Evolutionary conservation across 345 rosid genomes (phyloP).

Genomic region (Populus tremula): DNA sequence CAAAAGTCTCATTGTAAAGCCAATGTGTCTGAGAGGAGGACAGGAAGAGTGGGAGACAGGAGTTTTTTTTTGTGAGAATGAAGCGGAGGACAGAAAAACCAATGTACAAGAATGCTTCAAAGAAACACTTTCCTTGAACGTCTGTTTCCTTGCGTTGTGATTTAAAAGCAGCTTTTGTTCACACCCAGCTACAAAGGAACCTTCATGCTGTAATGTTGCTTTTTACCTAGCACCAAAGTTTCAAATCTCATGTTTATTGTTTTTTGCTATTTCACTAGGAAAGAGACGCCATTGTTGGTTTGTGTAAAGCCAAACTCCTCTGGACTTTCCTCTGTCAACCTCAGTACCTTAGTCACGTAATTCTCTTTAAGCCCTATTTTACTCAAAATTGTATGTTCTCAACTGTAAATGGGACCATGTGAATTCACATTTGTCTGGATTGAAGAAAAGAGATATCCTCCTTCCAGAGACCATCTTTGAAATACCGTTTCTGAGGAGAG

Average conservation of each 20-base stretch:
- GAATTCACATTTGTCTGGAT: constrained; percentile 8
- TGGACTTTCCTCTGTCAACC: constrained; percentile 30
- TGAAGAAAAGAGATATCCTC: constrained; percentile 1
- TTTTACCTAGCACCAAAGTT: constrained; percentile 1
- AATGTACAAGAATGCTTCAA: constrained; percentile 15
- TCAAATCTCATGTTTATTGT: not conserved
- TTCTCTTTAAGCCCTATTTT: constrained; percentile 2
- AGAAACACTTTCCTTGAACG: constrained; percentile 14
- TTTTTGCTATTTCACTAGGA: constrained; percentile 4
- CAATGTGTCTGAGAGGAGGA: not conserved
- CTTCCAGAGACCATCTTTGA: not conserved
- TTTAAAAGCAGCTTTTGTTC: constrained; percentile 12
- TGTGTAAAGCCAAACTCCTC: constrained; percentile 10
- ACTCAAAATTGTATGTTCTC: not conserved
- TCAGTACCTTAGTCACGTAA: constrained; percentile 8
- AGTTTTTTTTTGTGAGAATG: not conserved
- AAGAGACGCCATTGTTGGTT: constrained; percentile 19
- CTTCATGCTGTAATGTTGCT: constrained; percentile 10
- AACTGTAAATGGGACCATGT: constrained; percentile 10
- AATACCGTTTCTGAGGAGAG: not conserved
- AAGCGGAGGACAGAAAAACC: not conserved
- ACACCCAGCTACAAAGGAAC: not conserved
- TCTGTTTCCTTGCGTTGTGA: constrained; percentile 16
- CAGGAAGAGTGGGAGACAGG: not conserved
- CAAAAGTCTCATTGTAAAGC: too few species aligned